Conservation (phyloP, 768 basidiomycete genomes). For the Boletus tomentosulus region DNA sequence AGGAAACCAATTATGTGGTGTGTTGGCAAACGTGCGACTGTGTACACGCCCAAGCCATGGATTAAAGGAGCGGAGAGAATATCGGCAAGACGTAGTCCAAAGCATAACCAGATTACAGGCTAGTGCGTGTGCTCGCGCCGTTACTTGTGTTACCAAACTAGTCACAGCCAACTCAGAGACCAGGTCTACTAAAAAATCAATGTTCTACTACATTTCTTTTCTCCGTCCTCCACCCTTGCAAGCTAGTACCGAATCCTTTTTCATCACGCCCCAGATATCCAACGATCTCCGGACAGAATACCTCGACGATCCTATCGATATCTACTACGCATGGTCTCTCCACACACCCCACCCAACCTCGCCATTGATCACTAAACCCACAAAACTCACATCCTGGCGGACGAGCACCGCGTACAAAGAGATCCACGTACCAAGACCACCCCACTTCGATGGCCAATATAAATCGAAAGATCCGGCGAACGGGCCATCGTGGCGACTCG, state of each 20-base stretch:
- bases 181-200: neutral
- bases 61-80: constrained; percentile 15
- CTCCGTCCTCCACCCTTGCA: constrained; percentile 76
- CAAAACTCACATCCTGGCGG: constrained; percentile 75
- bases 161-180: neutral
- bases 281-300: constrained; percentile 88
- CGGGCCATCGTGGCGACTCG: constrained; percentile 57
- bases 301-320: constrained; percentile 49
- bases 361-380: constrained; percentile 37
- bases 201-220: constrained; percentile 90
- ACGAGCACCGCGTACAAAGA: constrained; percentile 69
- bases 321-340: constrained; percentile 66
- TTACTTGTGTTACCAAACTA: neutral
- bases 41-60: constrained; percentile 8
- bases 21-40: constrained; percentile 20
- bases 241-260: constrained; percentile 38
- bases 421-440: constrained; percentile 62
- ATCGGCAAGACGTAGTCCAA: constrained; percentile 17
- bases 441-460: constrained; percentile 24
- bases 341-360: constrained; percentile 16
- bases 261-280: constrained; percentile 78
- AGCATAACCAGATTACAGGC: constrained; percentile 12
- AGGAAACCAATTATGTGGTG: constrained; percentile 20
- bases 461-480: constrained; percentile 32
- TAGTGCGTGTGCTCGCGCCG: neutral